Base-by-base conservation (phyloP, 2,329 filamentous ascomycete species). In the Aurifilum marmelostoma region DNA sequence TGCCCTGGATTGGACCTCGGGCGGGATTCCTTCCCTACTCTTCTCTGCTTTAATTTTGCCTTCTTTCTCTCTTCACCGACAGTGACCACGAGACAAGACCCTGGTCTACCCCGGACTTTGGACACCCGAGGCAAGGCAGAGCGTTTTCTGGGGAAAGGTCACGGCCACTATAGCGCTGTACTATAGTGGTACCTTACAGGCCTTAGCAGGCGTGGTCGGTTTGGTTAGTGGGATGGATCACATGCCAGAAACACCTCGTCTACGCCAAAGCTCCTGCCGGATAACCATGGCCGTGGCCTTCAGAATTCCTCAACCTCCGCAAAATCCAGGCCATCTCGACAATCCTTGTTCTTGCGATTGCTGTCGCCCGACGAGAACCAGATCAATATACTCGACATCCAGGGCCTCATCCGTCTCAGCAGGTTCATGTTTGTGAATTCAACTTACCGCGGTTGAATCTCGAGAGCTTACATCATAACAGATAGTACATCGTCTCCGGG, bases 201-300 rank as follows among this genome's bases (percentile, higher is more conserved):
- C 32, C 32, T 47, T 11, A 47, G 43, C n/a, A 47, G 43, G 43
- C 8, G 12, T 12, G 4, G 24, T 3, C 8, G 24, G 24, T 4
- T n/a, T 27, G 50, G 50, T 54, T 54, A 29, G 52, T 29, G 52
- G 52, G 52, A 32, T 56, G 54, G 9, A 66, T 66, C 64, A 66
- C 64, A 66, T 41, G 67, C 64, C 64, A 69, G 68, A 63, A 63
- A 50, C 61, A n/a, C n/a, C 24, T 41, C n/a, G 27, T 34, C 32
- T 11, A 14, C 61, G 12, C 37, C 14, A 41, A 12, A 63, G 2
- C 41, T 24, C 29, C 39, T 41, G n/a, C 59, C 34, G 14, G 11
- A n/a, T 37, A 14, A 41, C 18, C 21, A 63, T 67, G 68, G 60
- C 72, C 64, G 71, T 74, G 73, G 14, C 54, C n/a, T 50, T 54